Percentiles rank a stretch among this genome's conserved stretches.
Conservation (phyloP, 2,329 filamentous ascomycete species). For the Lecanicillium sp. region DNA sequence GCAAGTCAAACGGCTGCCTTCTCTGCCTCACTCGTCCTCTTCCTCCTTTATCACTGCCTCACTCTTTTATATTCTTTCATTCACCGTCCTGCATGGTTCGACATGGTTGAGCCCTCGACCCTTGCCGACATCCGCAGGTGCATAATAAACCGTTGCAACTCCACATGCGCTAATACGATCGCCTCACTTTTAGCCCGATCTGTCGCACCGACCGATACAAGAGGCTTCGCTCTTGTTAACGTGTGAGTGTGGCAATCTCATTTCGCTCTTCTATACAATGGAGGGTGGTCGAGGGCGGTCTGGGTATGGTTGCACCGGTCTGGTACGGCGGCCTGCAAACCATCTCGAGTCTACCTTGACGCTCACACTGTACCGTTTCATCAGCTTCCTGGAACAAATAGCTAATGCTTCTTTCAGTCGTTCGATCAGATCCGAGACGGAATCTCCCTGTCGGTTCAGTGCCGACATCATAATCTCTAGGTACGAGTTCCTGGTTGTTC, state of each 20-base stretch:
- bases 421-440: no score
- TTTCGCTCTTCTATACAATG: not conserved
- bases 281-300: no score
- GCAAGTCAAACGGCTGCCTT: conserved; percentile 4
- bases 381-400: no score
- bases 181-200: conserved; percentile 2
- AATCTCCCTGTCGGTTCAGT: no score
- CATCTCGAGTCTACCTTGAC: no score
- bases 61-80: not conserved
- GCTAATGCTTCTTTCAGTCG: no score
- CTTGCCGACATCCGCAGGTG: not conserved
- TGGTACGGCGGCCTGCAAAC: no score
- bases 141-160: not conserved
- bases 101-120: not conserved
- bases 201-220: not conserved
- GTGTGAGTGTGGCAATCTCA: not conserved
- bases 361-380: no score
- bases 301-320: no score
- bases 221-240: no score
- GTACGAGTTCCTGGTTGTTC: no score
- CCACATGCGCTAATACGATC: not conserved
- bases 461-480: no score
- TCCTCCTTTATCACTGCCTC: not conserved
- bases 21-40: not conserved
- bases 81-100: not conserved